phyloP scores from a whole-genome alignment of 2,329 filamentous ascomycete species.

The Nemania serpens region DNA sequence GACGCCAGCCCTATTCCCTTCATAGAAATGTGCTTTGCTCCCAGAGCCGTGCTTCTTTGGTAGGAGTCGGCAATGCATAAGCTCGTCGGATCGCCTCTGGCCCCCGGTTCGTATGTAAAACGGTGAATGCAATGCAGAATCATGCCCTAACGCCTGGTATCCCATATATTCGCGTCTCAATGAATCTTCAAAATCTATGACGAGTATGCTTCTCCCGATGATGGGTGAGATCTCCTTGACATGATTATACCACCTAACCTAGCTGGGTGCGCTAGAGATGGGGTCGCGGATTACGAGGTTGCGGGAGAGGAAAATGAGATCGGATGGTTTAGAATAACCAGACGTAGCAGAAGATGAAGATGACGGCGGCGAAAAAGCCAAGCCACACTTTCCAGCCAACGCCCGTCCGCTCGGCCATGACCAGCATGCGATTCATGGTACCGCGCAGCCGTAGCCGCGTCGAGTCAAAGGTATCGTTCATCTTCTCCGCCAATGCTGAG shows the following conservation, averaged over 20 bases:
- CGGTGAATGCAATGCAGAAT: constrained; percentile 12
- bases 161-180: constrained; percentile 17
- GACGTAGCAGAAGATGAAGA: constrained; percentile 85
- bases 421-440: constrained; percentile 95
- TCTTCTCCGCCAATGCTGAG: constrained; percentile 85
- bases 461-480: constrained; percentile 92
- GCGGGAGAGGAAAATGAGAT: background rate
- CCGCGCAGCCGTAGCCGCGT: constrained; percentile 80
- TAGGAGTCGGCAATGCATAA: background rate
- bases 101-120: constrained; percentile 5
- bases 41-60: background rate
- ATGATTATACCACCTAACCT: background rate
- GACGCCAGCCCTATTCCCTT: constrained; percentile 1
- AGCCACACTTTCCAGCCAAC: constrained; percentile 96
- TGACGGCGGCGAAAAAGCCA: constrained; percentile 82
- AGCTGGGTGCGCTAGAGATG: background rate
- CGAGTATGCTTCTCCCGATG: background rate
- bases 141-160: constrained; percentile 22
- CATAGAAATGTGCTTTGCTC: constrained; percentile 14
- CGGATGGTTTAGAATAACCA: constrained; percentile 72
- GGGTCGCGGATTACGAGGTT: background rate
- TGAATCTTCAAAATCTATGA: constrained; percentile 18
- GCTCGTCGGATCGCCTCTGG: background rate
- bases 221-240: background rate
- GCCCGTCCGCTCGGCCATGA: constrained; percentile 95